Evolutionary conservation across 768 basidiomycete species (phyloP).

Genomic region (Udeniomyces megalosporus): DNA sequence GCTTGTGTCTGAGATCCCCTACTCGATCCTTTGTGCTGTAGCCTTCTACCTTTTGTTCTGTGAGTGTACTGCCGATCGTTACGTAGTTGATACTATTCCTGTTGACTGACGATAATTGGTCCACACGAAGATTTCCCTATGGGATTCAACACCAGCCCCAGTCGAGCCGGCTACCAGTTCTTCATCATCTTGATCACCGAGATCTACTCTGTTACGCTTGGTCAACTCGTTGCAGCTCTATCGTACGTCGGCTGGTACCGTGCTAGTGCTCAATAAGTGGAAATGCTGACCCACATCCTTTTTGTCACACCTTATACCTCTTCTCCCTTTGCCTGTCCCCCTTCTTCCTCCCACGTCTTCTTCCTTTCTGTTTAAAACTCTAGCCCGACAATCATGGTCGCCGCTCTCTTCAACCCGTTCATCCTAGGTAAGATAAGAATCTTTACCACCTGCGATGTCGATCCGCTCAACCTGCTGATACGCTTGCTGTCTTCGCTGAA

Average conservation of each 20-base stretch:
- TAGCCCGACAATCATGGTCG: conserved; percentile 4
- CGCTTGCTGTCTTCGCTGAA: background rate
- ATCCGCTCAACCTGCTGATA: no score
- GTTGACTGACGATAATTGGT: conserved; percentile 54
- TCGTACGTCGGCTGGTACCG: background rate
- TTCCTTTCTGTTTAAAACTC: background rate
- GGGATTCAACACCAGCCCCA: conserved; percentile 3
- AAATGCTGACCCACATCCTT: no score
- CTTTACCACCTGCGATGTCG: conserved; percentile 37
- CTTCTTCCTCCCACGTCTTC: background rate
- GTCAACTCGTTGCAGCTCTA: conserved; percentile 23
- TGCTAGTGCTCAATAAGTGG: no score
- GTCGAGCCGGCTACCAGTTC: conserved; percentile 44
- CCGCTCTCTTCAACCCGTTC: conserved; percentile 44
- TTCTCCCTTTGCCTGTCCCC: conserved; percentile 32
- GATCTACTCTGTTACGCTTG: conserved; percentile 51
- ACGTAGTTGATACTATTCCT: conserved; percentile 45
- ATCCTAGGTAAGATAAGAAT: conserved; percentile 40
- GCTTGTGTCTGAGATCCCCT: conserved; percentile 64
- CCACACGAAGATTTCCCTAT: background rate
- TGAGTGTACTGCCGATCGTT: conserved; percentile 19
- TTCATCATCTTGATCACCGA: conserved; percentile 56
- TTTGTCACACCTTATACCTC: no score
- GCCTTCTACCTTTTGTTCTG: conserved; percentile 50
- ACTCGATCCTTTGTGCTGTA: conserved; percentile 49